These are phyloP conservation scores for Phytophthora constricta DNA, from an alignment of 352 stramenopile species.

Conservation along the genomic window DNA sequence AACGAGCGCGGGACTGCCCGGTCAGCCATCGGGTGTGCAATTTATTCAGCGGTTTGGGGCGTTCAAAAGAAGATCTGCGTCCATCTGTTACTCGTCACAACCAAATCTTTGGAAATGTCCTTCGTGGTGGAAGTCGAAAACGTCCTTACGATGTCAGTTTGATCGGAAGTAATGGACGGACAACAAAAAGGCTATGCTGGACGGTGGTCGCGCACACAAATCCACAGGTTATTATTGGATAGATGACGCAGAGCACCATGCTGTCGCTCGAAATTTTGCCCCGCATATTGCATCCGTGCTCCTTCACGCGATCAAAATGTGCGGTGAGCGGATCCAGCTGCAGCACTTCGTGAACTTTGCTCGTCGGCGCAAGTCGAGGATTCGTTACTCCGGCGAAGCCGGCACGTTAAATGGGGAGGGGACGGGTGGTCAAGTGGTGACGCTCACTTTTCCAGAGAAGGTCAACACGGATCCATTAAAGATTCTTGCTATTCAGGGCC, in stretches of 20 bases:
- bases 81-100: constrained; percentile 60
- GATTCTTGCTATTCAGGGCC: constrained; percentile 81
- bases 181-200: constrained; percentile 46
- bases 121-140: constrained; percentile 44
- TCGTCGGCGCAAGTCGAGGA: constrained; percentile 79
- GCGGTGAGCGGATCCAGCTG: constrained; percentile 84
- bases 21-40: constrained; percentile 75
- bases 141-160: constrained; percentile 29
- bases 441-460: constrained; percentile 86
- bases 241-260: constrained; percentile 31
- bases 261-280: constrained; percentile 42
- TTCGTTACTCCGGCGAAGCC: constrained; percentile 85
- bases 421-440: constrained; percentile 85
- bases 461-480: constrained; percentile 83
- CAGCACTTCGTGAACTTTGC: constrained; percentile 91
- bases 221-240: constrained; percentile 41
- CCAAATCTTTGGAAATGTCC: constrained; percentile 40
- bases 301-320: constrained; percentile 86
- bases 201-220: constrained; percentile 35
- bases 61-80: constrained; percentile 80
- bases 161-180: constrained; percentile 23
- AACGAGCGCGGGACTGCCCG: constrained; percentile 60
- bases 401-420: constrained; percentile 53
- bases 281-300: constrained; percentile 80
- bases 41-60: constrained; percentile 87